Evolutionary conservation across 805 yeast genomes (phyloP).

Genomic region (Metschnikowia cubensis): DNA sequence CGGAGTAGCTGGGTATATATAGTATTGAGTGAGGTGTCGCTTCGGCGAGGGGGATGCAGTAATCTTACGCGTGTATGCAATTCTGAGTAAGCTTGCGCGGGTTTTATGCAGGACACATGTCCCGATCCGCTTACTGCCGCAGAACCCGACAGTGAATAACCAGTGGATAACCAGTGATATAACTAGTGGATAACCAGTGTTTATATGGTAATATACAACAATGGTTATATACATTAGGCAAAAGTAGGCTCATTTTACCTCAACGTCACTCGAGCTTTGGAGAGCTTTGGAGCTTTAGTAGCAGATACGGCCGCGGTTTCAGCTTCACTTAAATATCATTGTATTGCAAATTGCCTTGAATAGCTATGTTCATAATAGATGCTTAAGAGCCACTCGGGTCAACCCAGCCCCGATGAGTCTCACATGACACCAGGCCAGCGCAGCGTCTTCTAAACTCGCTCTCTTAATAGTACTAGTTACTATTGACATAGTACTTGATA

Average conservation of each 20-base stretch:
- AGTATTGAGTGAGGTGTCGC: conserved; percentile 3
- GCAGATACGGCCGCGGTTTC: too few species aligned
- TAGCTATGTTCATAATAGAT: background rate
- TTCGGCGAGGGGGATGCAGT: conserved; percentile 3
- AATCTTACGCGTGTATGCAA: conserved; percentile 4
- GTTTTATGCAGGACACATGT: background rate
- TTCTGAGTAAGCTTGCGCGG: background rate
- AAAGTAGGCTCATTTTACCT: too few species aligned
- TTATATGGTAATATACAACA: too few species aligned
- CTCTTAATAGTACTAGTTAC: background rate
- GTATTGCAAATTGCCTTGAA: background rate
- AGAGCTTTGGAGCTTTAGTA: too few species aligned
- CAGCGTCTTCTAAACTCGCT: background rate
- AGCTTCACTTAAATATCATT: background rate
- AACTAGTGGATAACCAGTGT: too few species aligned
- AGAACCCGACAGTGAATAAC: too few species aligned
- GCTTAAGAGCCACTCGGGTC: background rate
- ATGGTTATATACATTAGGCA: too few species aligned
- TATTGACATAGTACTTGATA: conserved; percentile 30
- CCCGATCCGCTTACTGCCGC: too few species aligned
- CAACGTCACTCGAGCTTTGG: too few species aligned
- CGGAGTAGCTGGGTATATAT: conserved; percentile 1
- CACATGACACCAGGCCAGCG: conserved; percentile 5
- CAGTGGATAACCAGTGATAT: too few species aligned
- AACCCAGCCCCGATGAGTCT: background rate